Evolutionary conservation across 2,329 filamentous ascomycete species (phyloP), one percentile per base, ranked within the genome.

Genomic region (Coniella lustricola): DNA sequence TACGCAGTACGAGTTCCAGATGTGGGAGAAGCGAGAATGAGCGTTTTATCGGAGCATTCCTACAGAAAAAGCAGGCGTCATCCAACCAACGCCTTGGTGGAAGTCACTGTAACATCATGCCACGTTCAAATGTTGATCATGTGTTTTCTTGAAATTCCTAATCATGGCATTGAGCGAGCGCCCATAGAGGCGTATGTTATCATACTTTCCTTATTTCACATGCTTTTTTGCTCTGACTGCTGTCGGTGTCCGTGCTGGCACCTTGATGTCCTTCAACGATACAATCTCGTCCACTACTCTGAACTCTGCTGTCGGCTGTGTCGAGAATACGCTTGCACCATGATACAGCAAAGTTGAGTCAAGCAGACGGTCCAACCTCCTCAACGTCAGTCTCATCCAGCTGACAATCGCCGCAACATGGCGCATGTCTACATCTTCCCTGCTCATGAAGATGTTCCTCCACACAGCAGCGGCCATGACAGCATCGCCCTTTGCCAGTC

Each of bases 381-480:
- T 64, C 39, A 79, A 56, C 21, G 66, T 66, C 17, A 66, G 64
- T 36, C 78, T 67, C 67, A 81, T 76, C 75, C 75, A 81, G 29
- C 70, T 71, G 18, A 81, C 77, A 40, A 80, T 67, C 44, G 75
- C 75, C 2, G 76, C 72, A 42, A 81, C 63, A 22, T 64, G 58
- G 45, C 75, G 65, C 32, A 73, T 64, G 54, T 81, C 76, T 14
- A 72, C 68, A 51, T 77, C 72, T 41, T 69, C 66, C 33, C 64
- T 59, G 18, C 80, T 88, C 70, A 91, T 90, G 74, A 89, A 95
- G 48, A 98, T 63, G 67, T 97, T 97, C 60, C 93, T 78, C 93
- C 93, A 98, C 41, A 98, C 74, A 8, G 93, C 93, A 36, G 85
- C 76, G 3, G 84, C 87, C 13, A 93, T 74, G 48, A 87, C 79